A percentile compares a stretch with the other conserved stretches of the same genome.
These are phyloP conservation scores for Penicillium sp. DNA, from an alignment of 2,329 filamentous ascomycete species.

Conservation along the genomic window DNA sequence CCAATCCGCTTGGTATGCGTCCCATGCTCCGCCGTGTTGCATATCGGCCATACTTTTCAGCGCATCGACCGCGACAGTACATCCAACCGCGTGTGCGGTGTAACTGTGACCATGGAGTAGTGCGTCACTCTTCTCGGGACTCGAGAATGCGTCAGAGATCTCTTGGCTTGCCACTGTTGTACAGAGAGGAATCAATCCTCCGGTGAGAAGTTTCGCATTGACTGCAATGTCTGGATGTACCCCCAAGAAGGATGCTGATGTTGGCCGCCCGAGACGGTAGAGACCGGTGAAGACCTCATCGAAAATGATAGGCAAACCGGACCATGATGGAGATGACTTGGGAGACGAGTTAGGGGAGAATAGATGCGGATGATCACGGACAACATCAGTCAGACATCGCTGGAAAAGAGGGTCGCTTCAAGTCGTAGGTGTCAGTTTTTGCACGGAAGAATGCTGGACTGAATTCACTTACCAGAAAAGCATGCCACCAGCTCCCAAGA, in stretches of 20 bases:
- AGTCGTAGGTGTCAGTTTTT: no score
- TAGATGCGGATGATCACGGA: constrained; percentile 55
- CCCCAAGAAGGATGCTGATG: constrained; percentile 62
- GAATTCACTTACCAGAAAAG: constrained; percentile 62
- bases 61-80: constrained; percentile 66
- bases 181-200: constrained; percentile 70
- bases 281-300: constrained; percentile 86
- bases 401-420: constrained; percentile 76
- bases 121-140: constrained; percentile 69
- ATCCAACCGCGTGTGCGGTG: constrained; percentile 76
- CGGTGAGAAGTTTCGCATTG: constrained; percentile 78
- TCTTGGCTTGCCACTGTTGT: constrained; percentile 67
- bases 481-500: constrained; percentile 81
- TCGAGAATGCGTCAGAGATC: constrained; percentile 66
- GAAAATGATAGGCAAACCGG: constrained; percentile 70
- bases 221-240: constrained; percentile 68
- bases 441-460: background rate
- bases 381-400: constrained; percentile 59
- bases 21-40: constrained; percentile 54
- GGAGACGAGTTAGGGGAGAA: constrained; percentile 39
- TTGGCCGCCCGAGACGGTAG: constrained; percentile 70
- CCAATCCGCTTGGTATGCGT: constrained; percentile 51
- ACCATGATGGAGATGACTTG: constrained; percentile 48
- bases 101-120: constrained; percentile 81
- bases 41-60: constrained; percentile 56